Percentiles rank a stretch among this genome's conserved stretches.
These are phyloP conservation scores for Ehretia macrophylla DNA, from an alignment of 257 asterid species.

Conservation along the genomic window DNA sequence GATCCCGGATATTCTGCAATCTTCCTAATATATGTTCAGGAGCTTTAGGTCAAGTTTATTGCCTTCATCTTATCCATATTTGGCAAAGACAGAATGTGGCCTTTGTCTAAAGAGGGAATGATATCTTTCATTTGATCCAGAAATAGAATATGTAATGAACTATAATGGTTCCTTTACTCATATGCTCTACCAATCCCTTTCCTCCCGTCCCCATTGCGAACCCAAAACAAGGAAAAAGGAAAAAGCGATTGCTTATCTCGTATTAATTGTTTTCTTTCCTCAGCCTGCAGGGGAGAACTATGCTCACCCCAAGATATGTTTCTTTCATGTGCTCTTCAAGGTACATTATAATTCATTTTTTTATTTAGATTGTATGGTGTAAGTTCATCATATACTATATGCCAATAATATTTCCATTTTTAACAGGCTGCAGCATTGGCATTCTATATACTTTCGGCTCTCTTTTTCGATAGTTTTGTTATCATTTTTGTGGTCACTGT, in stretches of 20 bases:
- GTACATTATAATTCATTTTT: constrained; percentile 23
- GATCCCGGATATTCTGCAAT: no score
- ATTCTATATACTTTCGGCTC: constrained; percentile 86
- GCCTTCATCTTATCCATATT: no score
- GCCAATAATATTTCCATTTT: constrained; percentile 13
- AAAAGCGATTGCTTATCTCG: constrained; percentile 7
- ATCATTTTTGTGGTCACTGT: constrained; percentile 91
- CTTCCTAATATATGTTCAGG: no score
- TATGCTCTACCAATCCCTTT: no score
- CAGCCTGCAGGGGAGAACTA: constrained; percentile 91
- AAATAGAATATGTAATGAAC: no score
- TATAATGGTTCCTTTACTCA: no score
- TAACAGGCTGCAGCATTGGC: constrained; percentile 89
- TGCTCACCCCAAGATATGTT: constrained; percentile 84
- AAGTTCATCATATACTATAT: constrained; percentile 2
- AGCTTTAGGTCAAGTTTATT: no score
- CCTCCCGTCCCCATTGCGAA: no score
- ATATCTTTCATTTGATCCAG: no score
- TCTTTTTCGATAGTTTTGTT: constrained; percentile 80
- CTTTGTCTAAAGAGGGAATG: no score
- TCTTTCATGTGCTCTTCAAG: constrained; percentile 95
- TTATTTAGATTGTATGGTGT: constrained; percentile 2
- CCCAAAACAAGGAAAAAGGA: neutral
- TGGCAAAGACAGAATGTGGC: no score
- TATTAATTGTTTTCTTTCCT: constrained; percentile 8